phyloP scores from a whole-genome alignment of 768 basidiomycete species.

The Gautieria morchelliformis region DNA sequence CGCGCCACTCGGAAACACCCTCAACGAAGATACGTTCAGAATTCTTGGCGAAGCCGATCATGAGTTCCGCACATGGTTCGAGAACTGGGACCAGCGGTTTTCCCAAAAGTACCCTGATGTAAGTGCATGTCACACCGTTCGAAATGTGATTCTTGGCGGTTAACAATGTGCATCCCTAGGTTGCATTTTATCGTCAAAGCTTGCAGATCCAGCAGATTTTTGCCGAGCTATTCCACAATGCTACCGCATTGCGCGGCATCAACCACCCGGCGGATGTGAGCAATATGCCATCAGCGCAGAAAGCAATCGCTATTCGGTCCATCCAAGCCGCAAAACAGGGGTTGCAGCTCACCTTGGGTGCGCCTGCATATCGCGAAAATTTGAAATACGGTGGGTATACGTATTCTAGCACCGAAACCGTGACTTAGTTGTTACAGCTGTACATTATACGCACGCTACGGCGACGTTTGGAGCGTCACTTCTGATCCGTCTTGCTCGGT shows the following conservation, averaged over 20 bases:
- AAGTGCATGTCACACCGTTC: neutral
- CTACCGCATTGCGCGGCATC: constrained; percentile 74
- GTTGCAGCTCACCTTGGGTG: constrained; percentile 78
- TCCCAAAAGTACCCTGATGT: constrained; percentile 79
- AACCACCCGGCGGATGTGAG: constrained; percentile 80
- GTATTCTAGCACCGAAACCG: neutral
- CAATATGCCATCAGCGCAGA: constrained; percentile 71
- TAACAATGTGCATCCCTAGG: neutral
- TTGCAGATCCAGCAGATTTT: constrained; percentile 81
- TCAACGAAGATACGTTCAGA: constrained; percentile 63
- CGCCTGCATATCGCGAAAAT: constrained; percentile 77
- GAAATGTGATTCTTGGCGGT: neutral
- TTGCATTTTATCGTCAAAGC: constrained; percentile 84
- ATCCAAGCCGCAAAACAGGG: constrained; percentile 75
- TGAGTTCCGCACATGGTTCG: constrained; percentile 77
- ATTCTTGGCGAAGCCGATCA: constrained; percentile 63
- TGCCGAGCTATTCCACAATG: constrained; percentile 78
- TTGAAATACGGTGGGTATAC: constrained; percentile 75
- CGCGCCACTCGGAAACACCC: constrained; percentile 63
- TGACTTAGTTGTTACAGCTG: constrained; percentile 36
- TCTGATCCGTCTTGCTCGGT: constrained; percentile 71
- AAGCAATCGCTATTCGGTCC: constrained; percentile 70
- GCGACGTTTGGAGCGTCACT: constrained; percentile 92
- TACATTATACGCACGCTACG: constrained; percentile 86
- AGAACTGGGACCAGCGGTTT: constrained; percentile 69